Conservation (phyloP, 2,329 filamentous ascomycete species). For the Madurella fahalii region DNA sequence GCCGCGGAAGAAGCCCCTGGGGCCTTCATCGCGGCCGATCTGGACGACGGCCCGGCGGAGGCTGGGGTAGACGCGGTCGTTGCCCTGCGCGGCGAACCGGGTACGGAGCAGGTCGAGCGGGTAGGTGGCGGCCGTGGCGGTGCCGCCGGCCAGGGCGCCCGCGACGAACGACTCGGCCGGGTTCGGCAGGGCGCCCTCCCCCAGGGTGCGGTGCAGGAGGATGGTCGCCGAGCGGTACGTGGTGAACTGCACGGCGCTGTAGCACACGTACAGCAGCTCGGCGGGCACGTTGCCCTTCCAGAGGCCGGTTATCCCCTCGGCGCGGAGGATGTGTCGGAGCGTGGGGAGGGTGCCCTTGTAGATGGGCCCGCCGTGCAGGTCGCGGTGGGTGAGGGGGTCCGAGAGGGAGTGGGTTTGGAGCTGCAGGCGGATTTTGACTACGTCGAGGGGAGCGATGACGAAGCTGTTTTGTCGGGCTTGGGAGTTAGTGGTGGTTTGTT, state of each 20-base stretch:
- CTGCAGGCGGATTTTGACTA: slow-evolving; percentile 96
- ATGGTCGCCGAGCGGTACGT: slow-evolving; percentile 74
- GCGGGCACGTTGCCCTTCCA: slow-evolving; percentile 99
- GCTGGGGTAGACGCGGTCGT: slow-evolving; percentile 70
- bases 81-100: slow-evolving; percentile 92
- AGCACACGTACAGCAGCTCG: slow-evolving; percentile 89
- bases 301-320: slow-evolving; percentile 80
- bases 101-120: slow-evolving; percentile 90
- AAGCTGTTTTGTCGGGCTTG: slow-evolving; percentile 53
- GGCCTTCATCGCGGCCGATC: slow-evolving; percentile 72
- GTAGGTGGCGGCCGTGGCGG: slow-evolving; percentile 81
- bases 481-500: not conserved
- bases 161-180: slow-evolving; percentile 76
- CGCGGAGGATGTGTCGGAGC: slow-evolving; percentile 67
- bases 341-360: slow-evolving; percentile 78
- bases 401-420: slow-evolving; percentile 83
- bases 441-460: slow-evolving; percentile 90
- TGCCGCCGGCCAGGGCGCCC: slow-evolving; percentile 76
- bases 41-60: slow-evolving; percentile 64
- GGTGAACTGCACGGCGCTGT: slow-evolving; percentile 85
- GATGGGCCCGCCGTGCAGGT: slow-evolving; percentile 43
- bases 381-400: slow-evolving; percentile 60
- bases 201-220: slow-evolving; percentile 51
- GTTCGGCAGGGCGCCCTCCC: slow-evolving; percentile 50
- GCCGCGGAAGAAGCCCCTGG: slow-evolving; percentile 80